A percentile compares a stretch with the other conserved stretches of the same genome.
Evolutionary conservation across 495 filamentous ascomycete genomes (phyloP).

Genomic region (Xylaria cubensis): DNA sequence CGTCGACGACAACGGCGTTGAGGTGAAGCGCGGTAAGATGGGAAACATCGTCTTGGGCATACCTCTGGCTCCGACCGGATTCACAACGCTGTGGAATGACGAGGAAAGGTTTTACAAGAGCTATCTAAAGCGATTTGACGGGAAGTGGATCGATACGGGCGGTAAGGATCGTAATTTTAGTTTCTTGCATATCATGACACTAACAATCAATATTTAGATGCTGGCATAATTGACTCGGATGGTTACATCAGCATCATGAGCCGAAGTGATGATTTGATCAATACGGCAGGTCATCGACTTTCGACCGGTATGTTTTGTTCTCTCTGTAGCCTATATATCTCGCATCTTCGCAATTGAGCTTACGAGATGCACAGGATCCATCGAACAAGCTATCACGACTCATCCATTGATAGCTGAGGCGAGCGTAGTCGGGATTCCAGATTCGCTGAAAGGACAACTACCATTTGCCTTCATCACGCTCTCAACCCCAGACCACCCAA

Average conservation of each 20-base stretch:
- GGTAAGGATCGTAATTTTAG: constrained; percentile 29
- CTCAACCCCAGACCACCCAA: constrained; percentile 54
- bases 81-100: constrained; percentile 84
- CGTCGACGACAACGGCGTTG: constrained; percentile 78
- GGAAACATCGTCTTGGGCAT: constrained; percentile 88
- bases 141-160: constrained; percentile 86
- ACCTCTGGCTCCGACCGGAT: constrained; percentile 84
- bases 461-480: constrained; percentile 87
- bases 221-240: constrained; percentile 80
- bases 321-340: not conserved
- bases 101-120: constrained; percentile 81
- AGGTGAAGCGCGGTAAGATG: constrained; percentile 73
- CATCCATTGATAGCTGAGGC: constrained; percentile 81
- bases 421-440: constrained; percentile 84
- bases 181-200: not conserved
- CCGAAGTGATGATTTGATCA: constrained; percentile 90
- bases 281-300: constrained; percentile 91
- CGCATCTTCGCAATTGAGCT: not conserved
- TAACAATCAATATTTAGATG: constrained; percentile 57
- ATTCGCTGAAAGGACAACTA: constrained; percentile 84
- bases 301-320: constrained; percentile 70
- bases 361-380: constrained; percentile 59
- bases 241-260: constrained; percentile 89
- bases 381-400: constrained; percentile 87
- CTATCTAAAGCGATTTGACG: constrained; percentile 80